These are phyloP conservation scores for Cordyceps fumosorosea DNA, from an alignment of 2,329 filamentous ascomycete genomes.

Conservation along the genomic window DNA sequence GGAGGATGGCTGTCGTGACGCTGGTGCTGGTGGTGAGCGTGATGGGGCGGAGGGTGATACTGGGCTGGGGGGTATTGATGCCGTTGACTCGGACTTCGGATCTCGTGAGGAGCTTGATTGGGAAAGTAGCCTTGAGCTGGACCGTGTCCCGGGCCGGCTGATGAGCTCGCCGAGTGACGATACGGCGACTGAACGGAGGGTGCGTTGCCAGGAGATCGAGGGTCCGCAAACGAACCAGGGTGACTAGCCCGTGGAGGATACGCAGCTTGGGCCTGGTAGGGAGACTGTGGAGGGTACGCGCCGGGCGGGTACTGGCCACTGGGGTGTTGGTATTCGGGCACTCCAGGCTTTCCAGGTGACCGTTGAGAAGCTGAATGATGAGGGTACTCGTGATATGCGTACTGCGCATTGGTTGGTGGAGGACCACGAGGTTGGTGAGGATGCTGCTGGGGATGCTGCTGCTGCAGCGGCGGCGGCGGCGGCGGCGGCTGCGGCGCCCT, in stretches of 20 bases:
- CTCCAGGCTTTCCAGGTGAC: constrained; percentile 40
- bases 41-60: constrained; percentile 20
- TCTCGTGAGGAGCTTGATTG: constrained; percentile 33
- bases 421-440: constrained; percentile 29
- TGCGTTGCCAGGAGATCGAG: constrained; percentile 44
- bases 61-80: constrained; percentile 43
- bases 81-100: constrained; percentile 45
- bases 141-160: constrained; percentile 30
- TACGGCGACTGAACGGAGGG: constrained; percentile 41
- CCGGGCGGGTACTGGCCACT: constrained; percentile 22
- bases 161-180: constrained; percentile 41
- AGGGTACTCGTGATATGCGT: constrained; percentile 45
- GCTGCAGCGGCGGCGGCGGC: constrained; percentile 17
- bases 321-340: constrained; percentile 37
- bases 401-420: constrained; percentile 35
- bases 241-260: constrained; percentile 39
- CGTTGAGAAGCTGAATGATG: constrained; percentile 40
- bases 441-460: constrained; percentile 30
- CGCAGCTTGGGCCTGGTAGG: constrained; percentile 32
- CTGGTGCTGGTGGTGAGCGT: constrained; percentile 25
- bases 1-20: constrained; percentile 42
- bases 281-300: constrained; percentile 32
- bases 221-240: constrained; percentile 38
- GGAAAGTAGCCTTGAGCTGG: constrained; percentile 39
- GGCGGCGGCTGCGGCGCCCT: constrained; percentile 23